Conservation (phyloP, 306 rosid genomes). For the Quercus gilva region DNA sequence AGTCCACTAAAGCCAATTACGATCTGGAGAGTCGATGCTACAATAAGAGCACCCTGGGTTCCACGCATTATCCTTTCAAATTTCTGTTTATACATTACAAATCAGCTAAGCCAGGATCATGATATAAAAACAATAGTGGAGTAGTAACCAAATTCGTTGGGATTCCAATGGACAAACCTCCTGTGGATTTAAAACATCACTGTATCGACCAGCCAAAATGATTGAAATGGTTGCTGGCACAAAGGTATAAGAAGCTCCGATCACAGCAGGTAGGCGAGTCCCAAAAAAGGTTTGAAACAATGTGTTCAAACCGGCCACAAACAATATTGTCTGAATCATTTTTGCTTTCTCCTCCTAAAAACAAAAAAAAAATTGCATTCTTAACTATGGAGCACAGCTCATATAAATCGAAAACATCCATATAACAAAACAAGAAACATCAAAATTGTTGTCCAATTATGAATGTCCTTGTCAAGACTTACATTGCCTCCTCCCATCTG, state of each 20-base stretch:
- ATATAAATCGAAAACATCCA: neutral
- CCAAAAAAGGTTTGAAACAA: slow-evolving; percentile 75
- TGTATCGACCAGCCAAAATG: slow-evolving; percentile 85
- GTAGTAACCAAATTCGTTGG: slow-evolving; percentile 3
- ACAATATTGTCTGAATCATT: slow-evolving; percentile 80
- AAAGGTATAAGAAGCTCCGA: slow-evolving; percentile 85
- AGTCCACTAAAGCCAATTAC: slow-evolving; percentile 99
- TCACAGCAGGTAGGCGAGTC: slow-evolving; percentile 90
- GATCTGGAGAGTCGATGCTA: slow-evolving; percentile 93
- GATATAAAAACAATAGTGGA: neutral
- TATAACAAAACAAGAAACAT: slow-evolving; percentile 15
- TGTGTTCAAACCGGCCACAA: slow-evolving; percentile 91
- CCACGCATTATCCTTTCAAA: slow-evolving; percentile 93
- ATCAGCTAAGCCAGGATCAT: slow-evolving; percentile 13
- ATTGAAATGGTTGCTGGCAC: slow-evolving; percentile 96
- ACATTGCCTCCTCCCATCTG: slow-evolving; percentile 99
- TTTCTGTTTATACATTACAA: slow-evolving; percentile 50
- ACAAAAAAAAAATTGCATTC: slow-evolving; percentile 16
- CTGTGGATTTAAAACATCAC: slow-evolving; percentile 66
- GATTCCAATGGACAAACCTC: slow-evolving; percentile 55
- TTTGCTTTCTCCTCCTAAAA: slow-evolving; percentile 88
- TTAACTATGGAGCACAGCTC: slow-evolving; percentile 18
- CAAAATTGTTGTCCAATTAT: neutral
- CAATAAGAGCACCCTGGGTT: slow-evolving; percentile 94
- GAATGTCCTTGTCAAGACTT: slow-evolving; percentile 26